Base-by-base conservation (phyloP, 768 basidiomycete species). In the Dictyophora rubrovolvata region DNA sequence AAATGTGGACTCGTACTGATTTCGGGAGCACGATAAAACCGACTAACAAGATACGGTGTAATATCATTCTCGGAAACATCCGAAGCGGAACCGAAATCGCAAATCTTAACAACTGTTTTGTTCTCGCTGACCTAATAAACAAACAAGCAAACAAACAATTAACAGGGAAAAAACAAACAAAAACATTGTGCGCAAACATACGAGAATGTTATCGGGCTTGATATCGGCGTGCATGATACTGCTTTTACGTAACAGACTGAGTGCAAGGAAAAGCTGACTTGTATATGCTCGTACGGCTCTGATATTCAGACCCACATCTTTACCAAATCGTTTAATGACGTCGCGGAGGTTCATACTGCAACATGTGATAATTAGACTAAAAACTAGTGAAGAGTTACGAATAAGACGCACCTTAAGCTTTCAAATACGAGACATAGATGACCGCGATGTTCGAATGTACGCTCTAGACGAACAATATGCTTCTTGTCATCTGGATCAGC, bases 151-250 rank as follows among this genome's bases (percentile, higher is more conserved):
- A 46, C 17, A 35, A 11, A 18, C 17, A 22, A 33, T 8, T 23
- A 42, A 48, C 57, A 42, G 50, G 64, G 46, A 60, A n/a, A 28
- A 22, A 5, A 37, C 1, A 20, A n/a, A n/a, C n/a, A n/a, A n/a
- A n/a, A n/a, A 55, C 10, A 51, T 16, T 2, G 9, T 48, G n/a
- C 33, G 60, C 17, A 51, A 36, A 79, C 85, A 34, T 62, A 93
- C 94, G 66, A 98, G 71, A 48, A 99, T 95, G 69, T 98, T 98
- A 70, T 98, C 96, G 18, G 96, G 96, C 71, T 98, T 98, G 69
- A 99, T 90, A 68, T 99, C 96, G 7, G 96, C 96, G 66, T 99
- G 96, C 83, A 97, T 96, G 60, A 98, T 84, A 63, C 89, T 92
- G 60, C 84, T 80, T 73, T 97, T 97, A 64, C 84, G 82, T 68